These are phyloP conservation scores for Phytophthora multivora DNA, from an alignment of 352 stramenopile species.

Conservation along the genomic window DNA sequence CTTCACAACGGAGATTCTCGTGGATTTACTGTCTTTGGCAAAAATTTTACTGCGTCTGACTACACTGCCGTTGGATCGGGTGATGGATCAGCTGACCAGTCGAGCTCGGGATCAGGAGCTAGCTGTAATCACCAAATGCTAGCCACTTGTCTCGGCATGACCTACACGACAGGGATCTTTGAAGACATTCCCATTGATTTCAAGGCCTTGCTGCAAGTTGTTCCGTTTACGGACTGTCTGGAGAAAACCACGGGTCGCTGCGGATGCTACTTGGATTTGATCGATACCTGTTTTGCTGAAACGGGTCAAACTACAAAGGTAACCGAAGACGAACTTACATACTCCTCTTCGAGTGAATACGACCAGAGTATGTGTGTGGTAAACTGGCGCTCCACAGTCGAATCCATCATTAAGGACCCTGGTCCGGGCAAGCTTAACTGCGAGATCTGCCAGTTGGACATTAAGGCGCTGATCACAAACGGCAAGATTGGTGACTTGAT, in stretches of 20 bases:
- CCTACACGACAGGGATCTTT: constrained; percentile 50
- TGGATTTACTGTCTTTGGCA: constrained; percentile 66
- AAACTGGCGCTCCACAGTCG: constrained; percentile 49
- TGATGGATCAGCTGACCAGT: constrained; percentile 30
- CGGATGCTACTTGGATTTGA: constrained; percentile 69
- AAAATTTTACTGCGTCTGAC: constrained; percentile 60
- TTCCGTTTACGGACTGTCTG: constrained; percentile 78
- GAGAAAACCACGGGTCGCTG: constrained; percentile 64
- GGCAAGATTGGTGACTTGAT: constrained; percentile 66
- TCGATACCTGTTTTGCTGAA: constrained; percentile 70
- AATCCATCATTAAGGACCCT: constrained; percentile 57
- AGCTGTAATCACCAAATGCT: constrained; percentile 71
- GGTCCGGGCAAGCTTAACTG: constrained; percentile 75
- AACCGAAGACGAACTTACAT: constrained; percentile 37
- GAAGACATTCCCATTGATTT: constrained; percentile 67
- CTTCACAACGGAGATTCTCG: constrained; percentile 46
- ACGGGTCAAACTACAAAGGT: constrained; percentile 46
- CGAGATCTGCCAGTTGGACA: constrained; percentile 69
- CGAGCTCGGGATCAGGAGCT: constrained; percentile 31
- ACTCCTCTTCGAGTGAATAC: constrained; percentile 44
- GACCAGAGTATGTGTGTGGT: constrained; percentile 72
- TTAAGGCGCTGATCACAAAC: constrained; percentile 71
- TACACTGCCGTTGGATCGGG: constrained; percentile 34
- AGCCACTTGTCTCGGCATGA: constrained; percentile 70
- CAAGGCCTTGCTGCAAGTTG: constrained; percentile 59